Evolutionary conservation across 257 asterid genomes (phyloP).

Genomic region (Solanum infundibuliforme): DNA sequence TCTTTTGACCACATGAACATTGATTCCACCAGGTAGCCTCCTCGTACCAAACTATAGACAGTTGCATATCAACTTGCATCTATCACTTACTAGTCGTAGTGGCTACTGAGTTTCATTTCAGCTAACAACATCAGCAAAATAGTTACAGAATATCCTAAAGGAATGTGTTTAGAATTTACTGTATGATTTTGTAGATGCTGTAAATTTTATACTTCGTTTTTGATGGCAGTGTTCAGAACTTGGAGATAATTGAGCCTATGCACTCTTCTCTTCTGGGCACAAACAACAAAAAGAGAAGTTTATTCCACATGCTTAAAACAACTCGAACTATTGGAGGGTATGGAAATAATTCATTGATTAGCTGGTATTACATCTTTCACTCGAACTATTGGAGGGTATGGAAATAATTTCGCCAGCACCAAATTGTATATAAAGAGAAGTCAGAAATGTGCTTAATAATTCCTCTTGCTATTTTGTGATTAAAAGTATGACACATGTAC

Average conservation of each 20-base stretch:
- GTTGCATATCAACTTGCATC: not conserved
- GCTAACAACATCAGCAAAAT: not conserved
- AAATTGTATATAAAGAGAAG: not conserved
- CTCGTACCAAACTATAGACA: not conserved
- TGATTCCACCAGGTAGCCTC: conserved; percentile 82
- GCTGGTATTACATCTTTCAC: not conserved
- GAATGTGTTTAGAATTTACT: not conserved
- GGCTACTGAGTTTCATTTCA: not conserved
- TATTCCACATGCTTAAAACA: conserved; percentile 93
- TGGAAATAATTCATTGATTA: conserved; percentile 10
- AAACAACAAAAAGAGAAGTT: conserved; percentile 72
- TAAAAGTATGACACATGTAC: not conserved
- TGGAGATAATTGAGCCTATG: conserved; percentile 91
- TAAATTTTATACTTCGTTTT: conserved; percentile 4
- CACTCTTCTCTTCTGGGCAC: conserved; percentile 70
- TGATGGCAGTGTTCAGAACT: conserved; percentile 77
- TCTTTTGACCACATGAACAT: conserved; percentile 97
- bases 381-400: conserved; percentile 90
- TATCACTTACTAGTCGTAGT: not conserved
- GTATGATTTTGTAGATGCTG: not conserved
- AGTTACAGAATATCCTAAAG: not conserved
- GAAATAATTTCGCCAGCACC: not conserved
- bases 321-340: conserved; percentile 98
- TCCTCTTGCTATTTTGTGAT: not conserved
- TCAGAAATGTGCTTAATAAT: not conserved